These are phyloP conservation scores for Leptographium galeiforme DNA, from an alignment of 2,329 filamentous ascomycete genomes.

Conservation along the genomic window DNA sequence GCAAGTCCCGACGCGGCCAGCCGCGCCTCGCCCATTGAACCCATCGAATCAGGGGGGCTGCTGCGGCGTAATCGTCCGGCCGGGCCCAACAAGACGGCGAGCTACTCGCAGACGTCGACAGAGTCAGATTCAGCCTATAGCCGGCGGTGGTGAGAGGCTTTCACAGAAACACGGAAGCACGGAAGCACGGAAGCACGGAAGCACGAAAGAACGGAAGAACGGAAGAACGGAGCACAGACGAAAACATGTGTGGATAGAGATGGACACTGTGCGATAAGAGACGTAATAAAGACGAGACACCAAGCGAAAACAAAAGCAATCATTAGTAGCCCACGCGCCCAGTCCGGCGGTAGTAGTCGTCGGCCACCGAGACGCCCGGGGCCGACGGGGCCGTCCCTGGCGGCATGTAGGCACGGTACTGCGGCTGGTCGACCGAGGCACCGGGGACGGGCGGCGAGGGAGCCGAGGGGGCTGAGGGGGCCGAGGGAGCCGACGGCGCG, in stretches of 20 bases:
- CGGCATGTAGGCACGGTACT: conserved; percentile 50
- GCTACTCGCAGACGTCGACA: too few relatives aligned
- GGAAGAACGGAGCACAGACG: too few relatives aligned
- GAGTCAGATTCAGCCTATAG: conserved; percentile 5
- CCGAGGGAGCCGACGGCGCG: conserved; percentile 5
- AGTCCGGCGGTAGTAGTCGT: conserved; percentile 41
- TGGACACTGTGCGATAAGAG: too few relatives aligned
- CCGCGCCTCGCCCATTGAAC: neutral
- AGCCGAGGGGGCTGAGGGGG: neutral
- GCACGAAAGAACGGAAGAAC: too few relatives aligned
- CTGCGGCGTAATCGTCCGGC: conserved; percentile 2
- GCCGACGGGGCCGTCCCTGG: conserved; percentile 25
- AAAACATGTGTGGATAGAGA: too few relatives aligned
- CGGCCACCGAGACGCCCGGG: conserved; percentile 25
- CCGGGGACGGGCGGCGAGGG: neutral
- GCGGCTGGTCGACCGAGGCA: conserved; percentile 22
- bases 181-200: too few relatives aligned
- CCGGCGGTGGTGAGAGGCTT: conserved; percentile 6
- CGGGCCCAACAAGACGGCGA: neutral
- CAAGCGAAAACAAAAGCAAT: neutral
- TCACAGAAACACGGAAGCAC: too few relatives aligned
- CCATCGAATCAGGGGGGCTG: conserved; percentile 1
- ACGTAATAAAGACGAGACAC: too few relatives aligned
- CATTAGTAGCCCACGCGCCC: conserved; percentile 9
- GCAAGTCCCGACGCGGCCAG: neutral